These are phyloP conservation scores for Phytophthora aleatoria DNA, from an alignment of 352 stramenopile genomes.

Conservation along the genomic window DNA sequence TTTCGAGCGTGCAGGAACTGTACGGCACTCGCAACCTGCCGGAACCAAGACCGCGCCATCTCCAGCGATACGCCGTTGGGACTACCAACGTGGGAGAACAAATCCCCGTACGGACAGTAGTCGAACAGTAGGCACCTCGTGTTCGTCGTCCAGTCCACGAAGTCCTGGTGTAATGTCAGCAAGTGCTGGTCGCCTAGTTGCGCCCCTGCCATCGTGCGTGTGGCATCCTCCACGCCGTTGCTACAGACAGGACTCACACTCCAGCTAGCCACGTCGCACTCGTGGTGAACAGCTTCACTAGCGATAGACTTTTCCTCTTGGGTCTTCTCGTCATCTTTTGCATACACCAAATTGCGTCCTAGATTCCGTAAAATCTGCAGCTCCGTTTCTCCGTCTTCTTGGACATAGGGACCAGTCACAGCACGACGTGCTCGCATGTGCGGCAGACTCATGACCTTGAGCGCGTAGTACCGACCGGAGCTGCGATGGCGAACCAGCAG, in stretches of 20 bases:
- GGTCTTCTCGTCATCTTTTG: not conserved
- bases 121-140: constrained; percentile 65
- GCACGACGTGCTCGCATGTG: constrained; percentile 54
- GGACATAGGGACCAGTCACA: constrained; percentile 43
- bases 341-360: constrained; percentile 35
- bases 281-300: not conserved
- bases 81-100: constrained; percentile 46
- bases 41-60: constrained; percentile 42
- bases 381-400: constrained; percentile 52
- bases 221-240: constrained; percentile 9
- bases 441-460: constrained; percentile 72
- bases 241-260: constrained; percentile 41
- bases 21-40: constrained; percentile 54
- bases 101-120: constrained; percentile 63
- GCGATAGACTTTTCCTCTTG: not conserved
- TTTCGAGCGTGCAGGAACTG: constrained; percentile 53
- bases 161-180: constrained; percentile 54
- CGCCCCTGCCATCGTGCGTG: not conserved
- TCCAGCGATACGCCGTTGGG: constrained; percentile 29
- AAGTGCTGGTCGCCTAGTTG: constrained; percentile 37
- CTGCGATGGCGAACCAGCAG: constrained; percentile 44
- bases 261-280: constrained; percentile 15
- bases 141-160: constrained; percentile 49
- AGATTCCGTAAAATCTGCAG: constrained; percentile 49
- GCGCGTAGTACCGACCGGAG: constrained; percentile 43